These are phyloP conservation scores for Eucalyptus melliodora DNA, from an alignment of 345 rosid genomes.

Conservation along the genomic window DNA sequence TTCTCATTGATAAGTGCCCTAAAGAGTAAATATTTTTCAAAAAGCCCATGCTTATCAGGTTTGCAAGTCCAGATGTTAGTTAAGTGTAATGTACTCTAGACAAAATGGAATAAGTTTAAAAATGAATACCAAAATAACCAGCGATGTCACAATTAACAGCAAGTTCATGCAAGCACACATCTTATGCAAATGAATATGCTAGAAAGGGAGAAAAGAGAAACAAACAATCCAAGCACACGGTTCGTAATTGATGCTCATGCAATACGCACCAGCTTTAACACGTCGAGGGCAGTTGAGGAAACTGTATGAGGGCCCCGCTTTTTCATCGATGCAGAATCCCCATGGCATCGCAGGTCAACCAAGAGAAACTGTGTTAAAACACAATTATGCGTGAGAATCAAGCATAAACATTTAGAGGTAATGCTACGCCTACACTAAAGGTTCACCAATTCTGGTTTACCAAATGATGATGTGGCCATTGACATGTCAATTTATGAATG, in stretches of 20 bases:
- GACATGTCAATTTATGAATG: not conserved
- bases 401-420: not conserved
- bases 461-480: not conserved
- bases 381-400: not conserved
- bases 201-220: not conserved
- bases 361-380: conserved; percentile 56
- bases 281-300: conserved; percentile 80
- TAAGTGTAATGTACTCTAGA: not conserved
- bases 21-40: not conserved
- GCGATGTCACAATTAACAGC: not conserved
- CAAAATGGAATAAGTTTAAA: not conserved
- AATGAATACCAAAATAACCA: not conserved
- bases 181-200: not conserved
- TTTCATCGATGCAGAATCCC: conserved; percentile 72
- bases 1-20: not conserved
- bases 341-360: conserved; percentile 93
- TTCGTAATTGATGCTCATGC: not conserved
- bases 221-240: not conserved
- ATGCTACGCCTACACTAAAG: not conserved
- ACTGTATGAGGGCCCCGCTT: conserved; percentile 72
- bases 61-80: not conserved
- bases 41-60: not conserved
- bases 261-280: conserved; percentile 64
- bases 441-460: not conserved
- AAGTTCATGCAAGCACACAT: not conserved